phyloP scores from a whole-genome alignment of 2,329 filamentous ascomycete genomes.

The Clonostachys solani region DNA sequence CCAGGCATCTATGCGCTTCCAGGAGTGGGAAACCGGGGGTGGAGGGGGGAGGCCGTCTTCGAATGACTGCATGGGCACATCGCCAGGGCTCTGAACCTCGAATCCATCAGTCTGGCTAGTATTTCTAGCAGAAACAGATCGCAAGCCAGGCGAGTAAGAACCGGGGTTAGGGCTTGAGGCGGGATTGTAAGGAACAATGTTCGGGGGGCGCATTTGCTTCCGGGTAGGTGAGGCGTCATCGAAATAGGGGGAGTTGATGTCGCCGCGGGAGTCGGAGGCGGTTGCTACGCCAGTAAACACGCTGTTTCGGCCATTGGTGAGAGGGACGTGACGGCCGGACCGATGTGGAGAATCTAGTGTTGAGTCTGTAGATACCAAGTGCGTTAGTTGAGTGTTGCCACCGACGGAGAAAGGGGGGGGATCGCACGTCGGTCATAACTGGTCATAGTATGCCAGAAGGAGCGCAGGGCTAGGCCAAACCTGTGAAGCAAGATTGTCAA shows the following conservation, averaged over 20 bases:
- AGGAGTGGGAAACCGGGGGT: slow-evolving; percentile 83
- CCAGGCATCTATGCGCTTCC: slow-evolving; percentile 93
- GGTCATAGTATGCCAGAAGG: slow-evolving; percentile 92
- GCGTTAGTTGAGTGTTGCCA: background rate
- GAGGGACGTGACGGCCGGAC: slow-evolving; percentile 83
- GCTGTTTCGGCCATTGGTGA: slow-evolving; percentile 76
- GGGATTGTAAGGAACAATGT: slow-evolving; percentile 25
- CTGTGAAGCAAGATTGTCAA: slow-evolving; percentile 17
- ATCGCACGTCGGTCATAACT: slow-evolving; percentile 64
- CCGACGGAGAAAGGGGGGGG: background rate
- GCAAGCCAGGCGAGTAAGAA: slow-evolving; percentile 86
- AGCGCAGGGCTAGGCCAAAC: slow-evolving; percentile 71
- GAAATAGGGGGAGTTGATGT: slow-evolving; percentile 74
- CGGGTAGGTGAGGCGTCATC: slow-evolving; percentile 59
- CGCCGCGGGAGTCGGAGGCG: slow-evolving; percentile 81
- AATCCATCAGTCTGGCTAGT: slow-evolving; percentile 61
- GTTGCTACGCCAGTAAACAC: slow-evolving; percentile 86
- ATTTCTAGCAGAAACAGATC: slow-evolving; percentile 68
- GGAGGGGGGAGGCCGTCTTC: slow-evolving; percentile 86
- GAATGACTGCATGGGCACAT: slow-evolving; percentile 97
- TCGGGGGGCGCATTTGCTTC: slow-evolving; percentile 43
- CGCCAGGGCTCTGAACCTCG: slow-evolving; percentile 68
- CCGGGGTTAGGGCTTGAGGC: slow-evolving; percentile 54
- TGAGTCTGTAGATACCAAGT: slow-evolving; percentile 59
- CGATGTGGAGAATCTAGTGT: slow-evolving; percentile 90